phyloP scores from a whole-genome alignment of 2,329 filamentous ascomycete species.

The Gnomoniopsis smithogilvyi region DNA sequence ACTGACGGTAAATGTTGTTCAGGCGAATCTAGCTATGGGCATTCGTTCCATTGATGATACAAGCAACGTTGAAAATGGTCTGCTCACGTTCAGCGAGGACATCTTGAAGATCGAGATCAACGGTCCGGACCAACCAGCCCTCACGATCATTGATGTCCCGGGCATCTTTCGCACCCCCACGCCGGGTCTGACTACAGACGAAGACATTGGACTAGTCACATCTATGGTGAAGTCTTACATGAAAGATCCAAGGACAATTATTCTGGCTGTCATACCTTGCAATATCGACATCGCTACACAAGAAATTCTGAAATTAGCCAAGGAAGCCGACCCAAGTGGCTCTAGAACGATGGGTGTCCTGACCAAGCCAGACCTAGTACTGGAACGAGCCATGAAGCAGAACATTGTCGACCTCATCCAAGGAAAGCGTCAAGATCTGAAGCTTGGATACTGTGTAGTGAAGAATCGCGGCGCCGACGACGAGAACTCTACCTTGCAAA shows the following conservation, averaged over 20 bases:
- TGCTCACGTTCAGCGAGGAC: conserved; percentile 43
- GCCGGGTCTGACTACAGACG: conserved; percentile 38
- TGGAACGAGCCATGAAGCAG: conserved; percentile 35
- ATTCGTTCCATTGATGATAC: conserved; percentile 28
- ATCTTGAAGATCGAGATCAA: conserved; percentile 41
- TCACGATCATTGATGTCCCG: conserved; percentile 53
- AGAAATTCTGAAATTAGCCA: conserved; percentile 35
- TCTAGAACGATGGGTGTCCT: conserved; percentile 45
- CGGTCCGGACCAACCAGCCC: conserved; percentile 41
- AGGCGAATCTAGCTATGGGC: conserved; percentile 43
- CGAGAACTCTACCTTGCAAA: conserved; percentile 24
- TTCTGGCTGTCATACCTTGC: conserved; percentile 41
- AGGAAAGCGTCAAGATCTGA: conserved; percentile 37
- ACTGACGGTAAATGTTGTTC: not conserved
- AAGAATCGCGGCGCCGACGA: conserved; percentile 46
- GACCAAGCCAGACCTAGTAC: conserved; percentile 58
- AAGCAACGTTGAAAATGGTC: conserved; percentile 5
- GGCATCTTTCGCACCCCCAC: conserved; percentile 46
- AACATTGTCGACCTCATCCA: conserved; percentile 38
- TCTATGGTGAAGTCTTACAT: conserved; percentile 48
- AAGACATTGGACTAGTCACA: conserved; percentile 42
- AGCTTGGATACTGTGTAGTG: conserved; percentile 47
- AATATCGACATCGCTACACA: conserved; percentile 37
- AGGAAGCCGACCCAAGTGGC: conserved; percentile 36
- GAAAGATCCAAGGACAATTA: conserved; percentile 43